Conservation (phyloP, 257 asterid species). For the Anisodus tanguticus region DNA sequence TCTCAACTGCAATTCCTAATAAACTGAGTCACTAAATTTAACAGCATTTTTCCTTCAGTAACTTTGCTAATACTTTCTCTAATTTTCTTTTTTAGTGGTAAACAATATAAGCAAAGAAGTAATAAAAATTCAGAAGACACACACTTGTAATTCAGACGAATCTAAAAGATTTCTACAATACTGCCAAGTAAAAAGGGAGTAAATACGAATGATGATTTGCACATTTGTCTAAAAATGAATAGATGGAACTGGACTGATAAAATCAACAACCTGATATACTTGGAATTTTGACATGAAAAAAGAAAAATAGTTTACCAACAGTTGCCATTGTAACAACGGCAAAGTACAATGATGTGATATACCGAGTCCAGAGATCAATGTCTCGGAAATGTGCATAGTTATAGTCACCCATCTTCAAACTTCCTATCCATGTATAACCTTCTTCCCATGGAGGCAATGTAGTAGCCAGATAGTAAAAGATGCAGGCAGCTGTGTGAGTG, state of each 20-base stretch:
- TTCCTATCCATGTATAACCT: conserved; percentile 81
- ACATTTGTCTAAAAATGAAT: not conserved
- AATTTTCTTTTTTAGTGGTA: not conserved
- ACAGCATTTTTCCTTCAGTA: not conserved
- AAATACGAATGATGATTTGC: not conserved
- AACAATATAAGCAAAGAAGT: conserved; percentile 24
- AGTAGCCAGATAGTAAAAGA: conserved; percentile 76
- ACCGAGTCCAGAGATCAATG: conserved; percentile 79
- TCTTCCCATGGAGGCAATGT: conserved; percentile 73
- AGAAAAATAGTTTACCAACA: conserved; percentile 56
- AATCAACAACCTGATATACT: not conserved
- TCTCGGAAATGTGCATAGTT: conserved; percentile 61
- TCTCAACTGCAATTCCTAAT: conserved; percentile 8
- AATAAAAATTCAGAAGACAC: not conserved
- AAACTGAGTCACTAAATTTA: not conserved
- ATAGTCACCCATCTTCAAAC: conserved; percentile 65
- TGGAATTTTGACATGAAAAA: not conserved
- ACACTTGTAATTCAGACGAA: not conserved
- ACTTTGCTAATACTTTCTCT: not conserved
- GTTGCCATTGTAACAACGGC: conserved; percentile 83
- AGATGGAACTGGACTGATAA: not conserved
- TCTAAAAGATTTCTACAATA: not conserved
- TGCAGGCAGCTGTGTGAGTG: conserved; percentile 83
- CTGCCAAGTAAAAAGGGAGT: not conserved
- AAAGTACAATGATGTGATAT: conserved; percentile 65